Conservation (phyloP, 306 rosid species). For the Pterocarpus santalinus region DNA sequence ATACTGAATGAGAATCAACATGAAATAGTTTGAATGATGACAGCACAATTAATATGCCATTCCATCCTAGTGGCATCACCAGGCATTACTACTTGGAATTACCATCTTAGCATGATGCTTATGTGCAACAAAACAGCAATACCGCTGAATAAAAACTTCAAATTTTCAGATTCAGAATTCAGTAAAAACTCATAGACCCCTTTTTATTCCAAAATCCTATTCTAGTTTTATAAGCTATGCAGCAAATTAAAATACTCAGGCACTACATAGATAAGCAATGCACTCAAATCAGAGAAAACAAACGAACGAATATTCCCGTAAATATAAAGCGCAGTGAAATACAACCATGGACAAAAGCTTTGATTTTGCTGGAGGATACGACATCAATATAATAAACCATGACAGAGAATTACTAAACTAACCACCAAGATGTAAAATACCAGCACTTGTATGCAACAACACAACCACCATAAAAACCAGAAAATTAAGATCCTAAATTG, state of each 20-base stretch:
- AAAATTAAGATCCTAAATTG: not conserved
- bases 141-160: not conserved
- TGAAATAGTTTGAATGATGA: conserved; percentile 6
- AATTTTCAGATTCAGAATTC: not conserved
- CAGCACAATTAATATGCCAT: conserved; percentile 5
- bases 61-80: conserved; percentile 24
- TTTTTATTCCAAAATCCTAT: conserved; percentile 12
- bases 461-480: not conserved
- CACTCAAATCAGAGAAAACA: not conserved
- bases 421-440: not conserved
- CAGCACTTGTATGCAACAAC: not conserved
- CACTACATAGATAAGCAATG: not conserved
- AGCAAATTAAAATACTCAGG: not conserved
- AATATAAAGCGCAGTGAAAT: no score
- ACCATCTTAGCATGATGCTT: conserved; percentile 2
- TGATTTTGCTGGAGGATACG: not conserved
- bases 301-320: no score
- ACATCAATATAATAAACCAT: not conserved
- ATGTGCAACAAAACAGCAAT: conserved; percentile 3
- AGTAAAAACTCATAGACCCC: not conserved
- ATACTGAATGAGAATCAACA: conserved; percentile 28
- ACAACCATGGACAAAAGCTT: not conserved
- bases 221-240: not conserved
- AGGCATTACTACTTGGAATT: not conserved
- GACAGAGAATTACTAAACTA: not conserved